Conservation (phyloP, 148 eudicot genomes). For the Linanthus parryae region DNA sequence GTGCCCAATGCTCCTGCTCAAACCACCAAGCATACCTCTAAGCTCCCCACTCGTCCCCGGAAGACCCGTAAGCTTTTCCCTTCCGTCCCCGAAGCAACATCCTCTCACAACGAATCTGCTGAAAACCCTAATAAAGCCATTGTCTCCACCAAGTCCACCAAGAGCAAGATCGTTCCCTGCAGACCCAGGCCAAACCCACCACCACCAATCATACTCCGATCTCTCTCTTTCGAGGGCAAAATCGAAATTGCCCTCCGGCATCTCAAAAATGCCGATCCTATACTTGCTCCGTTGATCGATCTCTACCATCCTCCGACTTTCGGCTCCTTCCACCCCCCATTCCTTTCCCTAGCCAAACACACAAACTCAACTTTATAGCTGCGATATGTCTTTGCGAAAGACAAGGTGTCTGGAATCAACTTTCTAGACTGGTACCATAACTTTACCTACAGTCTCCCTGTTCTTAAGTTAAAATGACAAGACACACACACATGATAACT, state of each 20-base stretch:
- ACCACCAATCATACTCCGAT: constrained; percentile 12
- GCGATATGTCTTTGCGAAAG: no score
- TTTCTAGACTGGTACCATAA: no score
- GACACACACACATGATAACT: no score
- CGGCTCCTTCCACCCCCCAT: constrained; percentile 43
- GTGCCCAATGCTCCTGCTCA: constrained; percentile 13
- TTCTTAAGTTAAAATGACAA: no score
- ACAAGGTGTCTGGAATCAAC: no score
- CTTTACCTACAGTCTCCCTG: no score
- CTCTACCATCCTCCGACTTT: constrained; percentile 33
- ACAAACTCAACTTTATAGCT: no score
- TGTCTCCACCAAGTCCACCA: constrained; percentile 6
- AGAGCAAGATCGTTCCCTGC: constrained; percentile 10
- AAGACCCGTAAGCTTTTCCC: constrained; percentile 41
- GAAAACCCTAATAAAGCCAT: neutral
- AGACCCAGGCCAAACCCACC: constrained; percentile 11
- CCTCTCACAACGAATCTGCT: constrained; percentile 1
- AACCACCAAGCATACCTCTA: constrained; percentile 17
- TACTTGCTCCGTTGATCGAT: constrained; percentile 25
- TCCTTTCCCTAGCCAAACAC: constrained; percentile 41
- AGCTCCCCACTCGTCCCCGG: constrained; percentile 44
- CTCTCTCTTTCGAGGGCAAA: constrained; percentile 36
- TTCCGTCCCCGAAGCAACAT: constrained; percentile 4
- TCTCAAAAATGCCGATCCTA: constrained; percentile 39
- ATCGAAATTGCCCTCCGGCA: constrained; percentile 34